Percentiles rank a stretch among this genome's conserved stretches.
phyloP scores from a whole-genome alignment of 129 eudicot species.

The Artemisia argyi region DNA sequence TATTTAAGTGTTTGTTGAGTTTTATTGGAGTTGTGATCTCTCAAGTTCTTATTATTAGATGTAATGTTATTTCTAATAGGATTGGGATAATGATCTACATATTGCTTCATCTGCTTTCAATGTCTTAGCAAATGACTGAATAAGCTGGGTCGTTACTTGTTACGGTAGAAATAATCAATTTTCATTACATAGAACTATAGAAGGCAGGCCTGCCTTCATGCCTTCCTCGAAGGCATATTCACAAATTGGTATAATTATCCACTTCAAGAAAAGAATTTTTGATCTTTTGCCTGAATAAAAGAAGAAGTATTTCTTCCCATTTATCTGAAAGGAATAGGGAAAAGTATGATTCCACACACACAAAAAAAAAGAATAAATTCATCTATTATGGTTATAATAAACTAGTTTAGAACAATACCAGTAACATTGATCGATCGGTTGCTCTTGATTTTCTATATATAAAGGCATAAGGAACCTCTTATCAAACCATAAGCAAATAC shows the following conservation, averaged over 20 bases:
- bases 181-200: not conserved
- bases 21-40: too few relatives aligned
- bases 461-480: conserved; percentile 1
- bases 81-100: too few relatives aligned
- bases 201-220: not conserved
- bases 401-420: not conserved
- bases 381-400: not conserved
- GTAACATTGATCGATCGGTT: not conserved
- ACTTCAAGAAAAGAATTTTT: too few relatives aligned
- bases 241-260: too few relatives aligned
- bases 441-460: conserved; percentile 11
- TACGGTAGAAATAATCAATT: not conserved
- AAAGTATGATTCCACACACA: conserved; percentile 8
- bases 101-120: not conserved
- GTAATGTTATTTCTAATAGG: not conserved
- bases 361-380: conserved; percentile 10
- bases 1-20: too few relatives aligned
- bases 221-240: not conserved
- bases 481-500: conserved; percentile 23
- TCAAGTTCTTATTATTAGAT: not conserved
- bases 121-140: too few relatives aligned
- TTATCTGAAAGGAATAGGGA: not conserved
- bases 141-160: not conserved
- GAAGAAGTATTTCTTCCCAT: too few relatives aligned
- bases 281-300: too few relatives aligned